Evolutionary conservation across 495 filamentous ascomycete species (phyloP), one percentile per base, ranked within the genome.

Genomic region (Pyronema omphalodes): DNA sequence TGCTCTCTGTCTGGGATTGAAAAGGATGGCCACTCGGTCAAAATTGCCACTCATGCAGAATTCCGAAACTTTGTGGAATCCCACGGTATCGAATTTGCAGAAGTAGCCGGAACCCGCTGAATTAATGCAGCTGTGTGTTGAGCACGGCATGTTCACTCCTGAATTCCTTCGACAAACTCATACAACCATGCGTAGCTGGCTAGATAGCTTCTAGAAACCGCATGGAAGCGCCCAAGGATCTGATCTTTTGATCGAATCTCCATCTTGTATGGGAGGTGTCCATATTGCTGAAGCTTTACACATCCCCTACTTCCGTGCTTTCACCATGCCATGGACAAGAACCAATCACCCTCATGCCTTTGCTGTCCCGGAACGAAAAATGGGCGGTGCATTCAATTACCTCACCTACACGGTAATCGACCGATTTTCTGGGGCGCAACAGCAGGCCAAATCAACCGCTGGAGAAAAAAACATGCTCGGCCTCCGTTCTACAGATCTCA

Each of bases 291-390:
- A 98, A 69, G 88, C 88, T 6, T 74, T 98, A 5, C 74, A 76
- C 35, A 93, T 98, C 49, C 91, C 91, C 6, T 98, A 98, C 64
- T 96, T 96, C 73, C 79, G 91, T 56, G 93, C 88, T 0, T 98
- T 98, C 67, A 91, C 89, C 14, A 98, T 98, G 91, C 93, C 91
- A 11, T 98, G 91, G 91, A 89, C 93, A 0, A 80, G 88, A 44
- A 98, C 91, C 18, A 74, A 3, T 98, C n/a, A 98, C 61, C 91
- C 91, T 9, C 91, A 98, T 70, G 93, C 91, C 6, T 98, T 98
- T 70, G 83, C 86, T n/a, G 87, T 94, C 37, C 86, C 86, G 9
- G 84, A 88, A 51, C 79, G 84, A 59, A 93, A 91, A 67, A 85
- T 93, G 81, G 91, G 91, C 47, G 91, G 91, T 34, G 79, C 78